phyloP scores from a whole-genome alignment of 225 moss, liverwort and hornwort species.

The Straminergon stramineum region DNA sequence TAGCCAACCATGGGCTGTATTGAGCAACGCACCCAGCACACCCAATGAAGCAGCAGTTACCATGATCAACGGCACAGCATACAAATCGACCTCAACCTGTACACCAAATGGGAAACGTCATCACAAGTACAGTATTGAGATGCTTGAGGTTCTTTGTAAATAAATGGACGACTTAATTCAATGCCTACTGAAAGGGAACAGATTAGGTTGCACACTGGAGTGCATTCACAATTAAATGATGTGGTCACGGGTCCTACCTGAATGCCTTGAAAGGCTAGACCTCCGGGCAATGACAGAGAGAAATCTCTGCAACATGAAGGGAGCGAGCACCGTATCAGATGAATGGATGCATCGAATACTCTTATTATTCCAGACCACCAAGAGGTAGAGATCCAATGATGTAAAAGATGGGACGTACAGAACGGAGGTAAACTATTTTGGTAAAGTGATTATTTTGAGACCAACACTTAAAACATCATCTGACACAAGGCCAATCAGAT shows the following conservation, averaged over 20 bases:
- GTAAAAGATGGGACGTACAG: neutral
- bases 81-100: slow-evolving; percentile 48
- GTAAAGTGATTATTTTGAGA: neutral
- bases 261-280: slow-evolving; percentile 59
- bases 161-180: neutral
- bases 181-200: neutral
- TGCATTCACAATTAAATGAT: neutral
- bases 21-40: slow-evolving; percentile 69
- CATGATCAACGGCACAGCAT: slow-evolving; percentile 65
- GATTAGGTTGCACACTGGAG: neutral
- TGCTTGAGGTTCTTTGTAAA: neutral
- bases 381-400: neutral
- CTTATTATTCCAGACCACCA: neutral
- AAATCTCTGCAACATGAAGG: slow-evolving; percentile 46
- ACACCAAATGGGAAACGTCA: neutral
- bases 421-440: neutral
- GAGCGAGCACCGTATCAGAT: neutral
- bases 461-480: neutral
- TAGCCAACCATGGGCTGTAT: slow-evolving; percentile 70
- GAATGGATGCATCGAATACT: neutral
- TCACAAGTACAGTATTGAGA: neutral
- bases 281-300: slow-evolving; percentile 65
- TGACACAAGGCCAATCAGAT: neutral
- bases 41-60: slow-evolving; percentile 68
- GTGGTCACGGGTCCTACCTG: slow-evolving; percentile 21